A percentile compares a stretch with the other conserved stretches of the same genome.
Evolutionary conservation across 2,329 filamentous ascomycete species (phyloP).

Genomic region (Polytolypa hystricis): DNA sequence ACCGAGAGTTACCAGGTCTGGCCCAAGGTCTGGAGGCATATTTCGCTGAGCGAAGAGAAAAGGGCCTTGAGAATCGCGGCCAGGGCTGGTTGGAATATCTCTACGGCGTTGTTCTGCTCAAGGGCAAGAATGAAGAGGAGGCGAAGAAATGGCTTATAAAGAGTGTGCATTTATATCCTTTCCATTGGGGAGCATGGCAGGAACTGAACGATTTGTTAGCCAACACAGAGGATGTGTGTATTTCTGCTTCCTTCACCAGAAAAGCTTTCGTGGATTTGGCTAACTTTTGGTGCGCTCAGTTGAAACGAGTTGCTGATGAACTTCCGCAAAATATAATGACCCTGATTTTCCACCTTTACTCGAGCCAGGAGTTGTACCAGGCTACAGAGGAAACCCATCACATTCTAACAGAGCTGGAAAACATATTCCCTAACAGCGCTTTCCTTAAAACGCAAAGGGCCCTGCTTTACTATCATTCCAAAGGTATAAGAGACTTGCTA

Average conservation of each 20-base stretch:
- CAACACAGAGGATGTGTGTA: slow-evolving; percentile 66
- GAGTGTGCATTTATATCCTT: slow-evolving; percentile 80
- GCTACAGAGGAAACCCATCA: slow-evolving; percentile 63
- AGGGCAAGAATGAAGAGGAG: slow-evolving; percentile 77
- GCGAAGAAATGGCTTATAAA: slow-evolving; percentile 79
- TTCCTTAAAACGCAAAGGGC: slow-evolving; percentile 88
- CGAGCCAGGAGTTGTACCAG: slow-evolving; percentile 84
- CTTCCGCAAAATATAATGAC: slow-evolving; percentile 86
- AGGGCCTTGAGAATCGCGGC: slow-evolving; percentile 50
- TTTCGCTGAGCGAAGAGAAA: slow-evolving; percentile 57
- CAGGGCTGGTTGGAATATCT: slow-evolving; percentile 83
- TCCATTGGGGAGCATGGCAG: slow-evolving; percentile 96
- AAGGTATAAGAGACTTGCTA: no score
- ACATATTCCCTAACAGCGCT: slow-evolving; percentile 75
- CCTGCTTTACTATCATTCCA: slow-evolving; percentile 79
- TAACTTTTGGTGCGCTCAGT: slow-evolving; percentile 35
- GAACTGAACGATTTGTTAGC: slow-evolving; percentile 75
- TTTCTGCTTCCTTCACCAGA: slow-evolving; percentile 4
- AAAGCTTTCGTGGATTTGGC: slow-evolving; percentile 5
- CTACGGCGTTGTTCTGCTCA: slow-evolving; percentile 82
- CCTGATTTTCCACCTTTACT: slow-evolving; percentile 86
- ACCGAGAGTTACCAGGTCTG: slow-evolving; percentile 71
- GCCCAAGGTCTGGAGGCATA: slow-evolving; percentile 67
- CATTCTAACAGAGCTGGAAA: slow-evolving; percentile 64
- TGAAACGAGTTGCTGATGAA: slow-evolving; percentile 58